Conservation (phyloP, 495 filamentous ascomycete genomes). For the Aspergillus baeticus region DNA sequence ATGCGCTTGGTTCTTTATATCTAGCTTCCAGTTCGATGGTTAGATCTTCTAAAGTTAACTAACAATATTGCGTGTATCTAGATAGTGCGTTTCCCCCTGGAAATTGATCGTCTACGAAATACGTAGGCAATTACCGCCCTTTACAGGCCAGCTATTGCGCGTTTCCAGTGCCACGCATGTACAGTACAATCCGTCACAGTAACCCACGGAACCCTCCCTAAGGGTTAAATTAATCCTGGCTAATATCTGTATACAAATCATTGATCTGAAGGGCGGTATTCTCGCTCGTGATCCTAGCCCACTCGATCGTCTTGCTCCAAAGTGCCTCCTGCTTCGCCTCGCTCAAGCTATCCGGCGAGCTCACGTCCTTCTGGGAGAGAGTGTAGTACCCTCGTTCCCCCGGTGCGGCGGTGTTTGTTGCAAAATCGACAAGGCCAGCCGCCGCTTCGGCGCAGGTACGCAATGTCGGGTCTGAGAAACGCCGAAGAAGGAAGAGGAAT, state of each 20-base stretch:
- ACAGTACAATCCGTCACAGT: too few relatives aligned
- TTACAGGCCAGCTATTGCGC: too few relatives aligned
- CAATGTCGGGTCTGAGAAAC: slow-evolving; percentile 29
- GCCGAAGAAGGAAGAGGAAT: slow-evolving; percentile 28
- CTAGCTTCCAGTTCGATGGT: too few relatives aligned
- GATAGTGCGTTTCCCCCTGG: too few relatives aligned
- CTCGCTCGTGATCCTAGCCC: slow-evolving; percentile 22
- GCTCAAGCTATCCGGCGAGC: slow-evolving; percentile 37
- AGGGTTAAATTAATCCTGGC: too few relatives aligned
- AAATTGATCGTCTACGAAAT: too few relatives aligned
- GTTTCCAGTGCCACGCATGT: too few relatives aligned
- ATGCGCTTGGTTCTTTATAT: too few relatives aligned
- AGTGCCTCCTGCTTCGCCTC: slow-evolving; percentile 40
- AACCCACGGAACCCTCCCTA: too few relatives aligned
- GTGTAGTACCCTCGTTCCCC: slow-evolving; percentile 40
- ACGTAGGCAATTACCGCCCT: too few relatives aligned
- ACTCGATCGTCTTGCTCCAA: slow-evolving; percentile 45
- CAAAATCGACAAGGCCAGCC: slow-evolving; percentile 35
- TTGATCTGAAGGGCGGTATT: neutral
- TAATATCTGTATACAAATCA: neutral
- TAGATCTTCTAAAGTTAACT: too few relatives aligned
- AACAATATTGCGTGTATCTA: too few relatives aligned
- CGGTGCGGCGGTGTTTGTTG: slow-evolving; percentile 24
- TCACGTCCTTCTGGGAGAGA: slow-evolving; percentile 31
- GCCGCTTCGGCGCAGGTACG: slow-evolving; percentile 30